These are phyloP conservation scores for Lodderomyces theae DNA, from an alignment of 1,139 yeast genomes.

Conservation along the genomic window DNA sequence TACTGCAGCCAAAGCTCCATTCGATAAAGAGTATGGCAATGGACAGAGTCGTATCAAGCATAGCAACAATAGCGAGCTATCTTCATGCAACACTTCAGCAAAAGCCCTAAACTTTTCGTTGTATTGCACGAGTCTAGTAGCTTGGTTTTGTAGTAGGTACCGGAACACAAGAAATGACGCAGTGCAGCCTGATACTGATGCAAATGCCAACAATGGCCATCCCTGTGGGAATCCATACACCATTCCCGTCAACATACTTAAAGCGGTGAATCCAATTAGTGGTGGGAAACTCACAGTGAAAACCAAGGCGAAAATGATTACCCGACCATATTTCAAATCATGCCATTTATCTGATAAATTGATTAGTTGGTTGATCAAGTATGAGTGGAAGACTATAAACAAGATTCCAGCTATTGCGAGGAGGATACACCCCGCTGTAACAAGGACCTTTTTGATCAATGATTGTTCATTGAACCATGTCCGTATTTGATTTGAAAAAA, in stretches of 20 bases:
- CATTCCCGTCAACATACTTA: slow-evolving; percentile 73
- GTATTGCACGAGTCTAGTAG: slow-evolving; percentile 44
- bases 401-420: slow-evolving; percentile 24
- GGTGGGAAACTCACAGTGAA: slow-evolving; percentile 75
- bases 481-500: slow-evolving; percentile 4
- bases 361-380: slow-evolving; percentile 43
- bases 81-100: slow-evolving; percentile 66
- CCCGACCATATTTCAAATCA: slow-evolving; percentile 47
- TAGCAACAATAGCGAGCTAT: slow-evolving; percentile 60
- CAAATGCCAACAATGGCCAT: slow-evolving; percentile 70
- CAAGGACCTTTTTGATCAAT: slow-evolving; percentile 14
- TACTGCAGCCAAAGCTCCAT: slow-evolving; percentile 87
- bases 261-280: slow-evolving; percentile 72
- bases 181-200: slow-evolving; percentile 72
- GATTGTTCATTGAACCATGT: slow-evolving; percentile 25
- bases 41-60: slow-evolving; percentile 83
- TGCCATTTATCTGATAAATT: slow-evolving; percentile 46
- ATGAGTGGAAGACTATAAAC: slow-evolving; percentile 47
- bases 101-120: slow-evolving; percentile 74
- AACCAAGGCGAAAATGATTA: slow-evolving; percentile 48
- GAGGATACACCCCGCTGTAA: slow-evolving; percentile 16
- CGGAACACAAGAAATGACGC: slow-evolving; percentile 69
- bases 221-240: slow-evolving; percentile 80
- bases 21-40: slow-evolving; percentile 85
- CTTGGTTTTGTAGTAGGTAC: slow-evolving; percentile 54